Conservation (phyloP, 148 eudicot species). For the Heliamphora exappendiculata region DNA sequence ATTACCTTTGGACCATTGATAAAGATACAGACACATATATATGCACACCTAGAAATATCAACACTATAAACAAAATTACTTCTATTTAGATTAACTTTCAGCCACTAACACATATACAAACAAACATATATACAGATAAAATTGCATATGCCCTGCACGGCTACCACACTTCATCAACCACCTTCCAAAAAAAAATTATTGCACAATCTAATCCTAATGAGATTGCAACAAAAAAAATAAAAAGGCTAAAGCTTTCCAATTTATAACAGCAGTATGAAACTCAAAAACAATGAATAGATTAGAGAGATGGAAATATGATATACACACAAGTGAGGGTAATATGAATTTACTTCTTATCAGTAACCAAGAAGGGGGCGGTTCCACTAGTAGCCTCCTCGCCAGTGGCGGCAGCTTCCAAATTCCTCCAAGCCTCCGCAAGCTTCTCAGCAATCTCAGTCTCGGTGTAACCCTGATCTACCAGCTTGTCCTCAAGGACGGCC, state of each 20-base stretch:
- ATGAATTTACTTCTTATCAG: constrained; percentile 30
- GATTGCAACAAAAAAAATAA: too few species aligned
- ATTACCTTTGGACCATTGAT: too few species aligned
- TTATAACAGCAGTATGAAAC: neutral
- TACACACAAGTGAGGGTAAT: neutral
- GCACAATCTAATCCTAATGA: neutral
- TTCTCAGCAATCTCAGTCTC: constrained; percentile 62
- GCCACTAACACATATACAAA: too few species aligned
- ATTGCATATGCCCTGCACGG: too few species aligned
- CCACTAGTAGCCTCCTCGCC: constrained; percentile 26
- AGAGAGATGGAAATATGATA: neutral
- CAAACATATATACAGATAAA: too few species aligned
- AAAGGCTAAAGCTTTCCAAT: too few species aligned
- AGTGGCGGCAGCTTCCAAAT: constrained; percentile 56
- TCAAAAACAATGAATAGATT: neutral
- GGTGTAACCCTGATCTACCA: constrained; percentile 71
- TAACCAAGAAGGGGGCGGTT: constrained; percentile 5
- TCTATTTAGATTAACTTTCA: too few species aligned
- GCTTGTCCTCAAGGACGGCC: constrained; percentile 64
- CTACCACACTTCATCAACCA: neutral
- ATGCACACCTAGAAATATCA: neutral
- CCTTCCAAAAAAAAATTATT: neutral
- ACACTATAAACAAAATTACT: neutral
- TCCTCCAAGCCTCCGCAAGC: constrained; percentile 49
- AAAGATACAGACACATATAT: neutral